Evolutionary conservation across 2,329 filamentous ascomycete genomes (phyloP).

Genomic region (Neopestalotiopsis sp.): DNA sequence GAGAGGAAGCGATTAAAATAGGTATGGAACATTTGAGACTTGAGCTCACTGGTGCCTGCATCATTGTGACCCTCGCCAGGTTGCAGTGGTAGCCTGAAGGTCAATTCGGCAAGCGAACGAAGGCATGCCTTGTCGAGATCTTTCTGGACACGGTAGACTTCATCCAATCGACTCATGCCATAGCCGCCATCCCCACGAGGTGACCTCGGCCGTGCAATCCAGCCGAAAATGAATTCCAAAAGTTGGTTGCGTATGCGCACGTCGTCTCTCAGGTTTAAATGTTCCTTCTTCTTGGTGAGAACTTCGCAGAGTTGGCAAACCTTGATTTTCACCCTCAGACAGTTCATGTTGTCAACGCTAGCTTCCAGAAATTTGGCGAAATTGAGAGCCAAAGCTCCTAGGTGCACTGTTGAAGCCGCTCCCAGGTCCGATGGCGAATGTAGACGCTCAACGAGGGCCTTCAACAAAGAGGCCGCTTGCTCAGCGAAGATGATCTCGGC

Average conservation of each 20-base stretch:
- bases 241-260: slow-evolving; percentile 72
- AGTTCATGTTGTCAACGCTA: slow-evolving; percentile 58
- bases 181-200: slow-evolving; percentile 49
- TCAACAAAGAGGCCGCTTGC: slow-evolving; percentile 68
- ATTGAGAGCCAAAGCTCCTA: slow-evolving; percentile 67
- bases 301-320: slow-evolving; percentile 71
- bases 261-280: slow-evolving; percentile 71
- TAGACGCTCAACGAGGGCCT: slow-evolving; percentile 66
- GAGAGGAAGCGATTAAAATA: slow-evolving; percentile 75
- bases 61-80: slow-evolving; percentile 69
- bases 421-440: slow-evolving; percentile 67
- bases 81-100: slow-evolving; percentile 69
- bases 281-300: slow-evolving; percentile 69
- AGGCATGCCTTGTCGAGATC: slow-evolving; percentile 71
- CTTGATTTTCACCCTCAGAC: slow-evolving; percentile 69
- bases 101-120: slow-evolving; percentile 67
- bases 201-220: slow-evolving; percentile 67
- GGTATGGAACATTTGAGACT: slow-evolving; percentile 73
- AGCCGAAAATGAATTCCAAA: slow-evolving; percentile 70
- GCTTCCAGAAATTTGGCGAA: slow-evolving; percentile 71
- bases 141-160: slow-evolving; percentile 61
- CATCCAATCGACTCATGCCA: slow-evolving; percentile 54
- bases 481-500: slow-evolving; percentile 70
- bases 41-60: slow-evolving; percentile 69
- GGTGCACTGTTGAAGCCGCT: slow-evolving; percentile 65